These are phyloP conservation scores for Escallonia herrerae DNA, from an alignment of 129 eudicot genomes.

Conservation along the genomic window DNA sequence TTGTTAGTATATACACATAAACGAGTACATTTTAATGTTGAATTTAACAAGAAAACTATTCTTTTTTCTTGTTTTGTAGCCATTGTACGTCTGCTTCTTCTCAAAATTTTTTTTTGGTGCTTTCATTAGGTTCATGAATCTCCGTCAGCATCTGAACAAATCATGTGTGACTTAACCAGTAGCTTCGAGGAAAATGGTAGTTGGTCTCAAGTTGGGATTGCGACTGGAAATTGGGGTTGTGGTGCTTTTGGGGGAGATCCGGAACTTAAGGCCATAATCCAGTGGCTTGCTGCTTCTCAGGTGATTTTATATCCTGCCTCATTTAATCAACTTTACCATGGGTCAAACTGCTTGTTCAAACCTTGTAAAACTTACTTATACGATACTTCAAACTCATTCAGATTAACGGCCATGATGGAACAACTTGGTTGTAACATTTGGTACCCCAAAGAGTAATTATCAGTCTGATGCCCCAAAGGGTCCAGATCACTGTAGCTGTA, in stretches of 20 bases:
- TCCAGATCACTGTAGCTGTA: too few species aligned
- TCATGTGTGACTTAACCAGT: slow-evolving; percentile 4
- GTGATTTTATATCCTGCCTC: slow-evolving; percentile 21
- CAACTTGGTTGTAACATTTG: too few species aligned
- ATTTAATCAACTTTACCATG: slow-evolving; percentile 5
- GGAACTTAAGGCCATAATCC: slow-evolving; percentile 73
- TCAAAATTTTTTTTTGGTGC: neutral
- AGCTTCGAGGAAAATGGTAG: neutral
- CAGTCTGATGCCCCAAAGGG: too few species aligned
- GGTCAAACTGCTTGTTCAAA: neutral
- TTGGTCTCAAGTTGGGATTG: slow-evolving; percentile 56
- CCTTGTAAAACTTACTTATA: slow-evolving; percentile 8
- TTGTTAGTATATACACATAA: too few species aligned
- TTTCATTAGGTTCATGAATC: slow-evolving; percentile 19
- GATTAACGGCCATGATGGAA: too few species aligned
- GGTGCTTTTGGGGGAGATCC: slow-evolving; percentile 99
- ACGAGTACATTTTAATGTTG: too few species aligned
- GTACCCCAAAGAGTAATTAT: too few species aligned
- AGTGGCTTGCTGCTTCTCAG: slow-evolving; percentile 99
- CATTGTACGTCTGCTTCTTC: too few species aligned
- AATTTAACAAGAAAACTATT: too few species aligned
- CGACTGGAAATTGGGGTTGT: slow-evolving; percentile 98
- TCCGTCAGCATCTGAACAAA: slow-evolving; percentile 16
- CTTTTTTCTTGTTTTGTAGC: too few species aligned
- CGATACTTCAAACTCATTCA: too few species aligned